Evolutionary conservation across 441 rosid genomes (phyloP).

Genomic region (Adansonia madagascariensis): DNA sequence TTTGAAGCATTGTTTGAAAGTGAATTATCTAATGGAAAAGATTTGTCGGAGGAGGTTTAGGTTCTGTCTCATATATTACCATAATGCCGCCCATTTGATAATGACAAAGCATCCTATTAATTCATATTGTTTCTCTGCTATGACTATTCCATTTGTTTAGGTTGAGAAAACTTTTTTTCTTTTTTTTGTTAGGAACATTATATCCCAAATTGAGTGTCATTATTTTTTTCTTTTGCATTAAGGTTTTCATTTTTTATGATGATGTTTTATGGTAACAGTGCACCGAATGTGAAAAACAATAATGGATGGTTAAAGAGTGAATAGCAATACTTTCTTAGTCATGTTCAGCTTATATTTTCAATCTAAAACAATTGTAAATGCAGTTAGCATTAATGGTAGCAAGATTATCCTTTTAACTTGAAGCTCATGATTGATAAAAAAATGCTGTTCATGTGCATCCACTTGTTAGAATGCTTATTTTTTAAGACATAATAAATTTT

Average conservation of each 20-base stretch:
- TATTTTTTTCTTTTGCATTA: background rate
- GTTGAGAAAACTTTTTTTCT: background rate
- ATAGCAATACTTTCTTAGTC: background rate
- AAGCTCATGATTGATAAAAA: background rate
- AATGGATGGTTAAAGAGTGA: background rate
- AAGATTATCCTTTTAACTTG: background rate
- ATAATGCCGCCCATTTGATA: background rate
- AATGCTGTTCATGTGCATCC: background rate
- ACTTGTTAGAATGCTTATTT: background rate
- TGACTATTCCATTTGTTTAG: background rate
- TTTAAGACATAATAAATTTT: background rate
- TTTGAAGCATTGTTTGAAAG: slow-evolving; percentile 10
- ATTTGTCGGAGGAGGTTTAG: background rate
- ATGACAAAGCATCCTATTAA: background rate
- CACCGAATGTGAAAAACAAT: background rate
- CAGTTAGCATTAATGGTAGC: background rate
- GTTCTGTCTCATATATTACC: background rate
- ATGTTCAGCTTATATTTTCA: background rate
- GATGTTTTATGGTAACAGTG: background rate
- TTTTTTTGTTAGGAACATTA: background rate
- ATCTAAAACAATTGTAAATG: background rate
- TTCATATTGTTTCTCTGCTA: slow-evolving; percentile 7
- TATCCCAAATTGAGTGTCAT: background rate
- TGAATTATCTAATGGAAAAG: background rate
- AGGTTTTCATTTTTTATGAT: background rate